Evolutionary conservation across 768 basidiomycete species (phyloP), one percentile per base, ranked within the genome.

Genomic region (Asterophora lycoperdoides): DNA sequence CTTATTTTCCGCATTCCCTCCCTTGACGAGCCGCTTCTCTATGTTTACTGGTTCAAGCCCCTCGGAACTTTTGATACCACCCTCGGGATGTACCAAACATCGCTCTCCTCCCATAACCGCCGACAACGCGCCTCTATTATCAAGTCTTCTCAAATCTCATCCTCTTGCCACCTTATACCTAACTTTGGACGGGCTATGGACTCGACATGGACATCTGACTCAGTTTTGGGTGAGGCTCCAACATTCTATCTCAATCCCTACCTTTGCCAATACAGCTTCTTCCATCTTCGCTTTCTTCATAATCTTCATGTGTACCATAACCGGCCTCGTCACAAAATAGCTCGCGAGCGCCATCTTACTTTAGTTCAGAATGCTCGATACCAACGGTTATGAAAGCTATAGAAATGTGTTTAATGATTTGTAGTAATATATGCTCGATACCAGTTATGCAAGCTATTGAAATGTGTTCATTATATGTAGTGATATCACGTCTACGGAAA

Each of bases 211-310:
- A 35, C 33, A 4, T 49, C 62, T 0, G 54, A 53, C 8, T 45
- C 32, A 17, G 57, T 66, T n/a, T 38, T 65, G 14, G 49, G 62
- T n/a, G 37, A 60, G 0, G 51, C 56, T 1, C 7, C 37, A 1
- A 37, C 54, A 11, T 65, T 68, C 38, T 66, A 59, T 45, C 52
- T 67, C 0, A 68, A 66, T 44, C 60, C 62, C 2, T 68, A 68
- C 56, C 55, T 68, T 30, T 53, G 57, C 0, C 62, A 63, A 33
- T 49, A 49, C 15, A 60, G 64, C 35, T 68, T 68, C 30, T 61
- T 43, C 29, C 45, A 54, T 6, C 50, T 68, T 19, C 54, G 53
- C 20, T 60, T 57, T 45, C 44, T 55, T n/a, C 49, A 17, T 6
- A 36, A 11, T 13, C 43, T 50, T 11, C 28, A 44, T 17, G 1